phyloP scores from a whole-genome alignment of 305 asterid genomes.

The Ilex paraguariensis region DNA sequence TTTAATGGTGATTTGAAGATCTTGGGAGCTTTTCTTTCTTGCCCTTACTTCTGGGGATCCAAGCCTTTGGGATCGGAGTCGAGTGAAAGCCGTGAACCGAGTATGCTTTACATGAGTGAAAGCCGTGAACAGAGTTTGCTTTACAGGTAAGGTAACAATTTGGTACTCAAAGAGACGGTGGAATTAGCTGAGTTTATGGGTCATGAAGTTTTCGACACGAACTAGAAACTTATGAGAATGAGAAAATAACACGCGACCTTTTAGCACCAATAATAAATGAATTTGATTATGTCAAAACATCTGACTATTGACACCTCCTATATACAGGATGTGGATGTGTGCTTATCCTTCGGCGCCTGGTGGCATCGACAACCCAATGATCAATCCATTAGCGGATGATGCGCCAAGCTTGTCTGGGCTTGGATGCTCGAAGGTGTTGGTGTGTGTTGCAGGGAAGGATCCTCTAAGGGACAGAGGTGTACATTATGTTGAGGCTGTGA shows the following conservation, averaged over 20 bases:
- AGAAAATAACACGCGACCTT: no score
- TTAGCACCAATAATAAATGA: no score
- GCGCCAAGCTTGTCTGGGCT: constrained; percentile 3
- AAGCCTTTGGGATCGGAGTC: background rate
- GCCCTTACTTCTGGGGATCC: constrained; percentile 20
- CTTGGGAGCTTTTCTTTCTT: constrained; percentile 12
- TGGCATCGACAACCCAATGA: constrained; percentile 15
- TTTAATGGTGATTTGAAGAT: constrained; percentile 9
- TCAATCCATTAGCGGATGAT: constrained; percentile 18
- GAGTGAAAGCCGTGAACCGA: background rate
- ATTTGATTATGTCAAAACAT: no score
- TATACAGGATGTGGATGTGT: constrained; percentile 1
- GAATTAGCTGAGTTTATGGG: background rate
- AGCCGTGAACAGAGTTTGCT: no score
- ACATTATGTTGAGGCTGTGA: constrained; percentile 13
- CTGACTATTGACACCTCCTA: no score
- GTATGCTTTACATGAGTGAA: no score
- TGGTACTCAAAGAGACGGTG: no score
- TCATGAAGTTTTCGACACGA: background rate
- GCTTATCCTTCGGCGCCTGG: constrained; percentile 9
- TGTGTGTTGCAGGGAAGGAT: constrained; percentile 20
- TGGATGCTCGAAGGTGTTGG: constrained; percentile 11
- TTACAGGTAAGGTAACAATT: no score
- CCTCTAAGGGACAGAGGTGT: constrained; percentile 21
- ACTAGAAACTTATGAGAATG: no score